phyloP scores from a whole-genome alignment of 225 moss, liverwort and hornwort genomes.

The Physcomitrellopsis africana region DNA sequence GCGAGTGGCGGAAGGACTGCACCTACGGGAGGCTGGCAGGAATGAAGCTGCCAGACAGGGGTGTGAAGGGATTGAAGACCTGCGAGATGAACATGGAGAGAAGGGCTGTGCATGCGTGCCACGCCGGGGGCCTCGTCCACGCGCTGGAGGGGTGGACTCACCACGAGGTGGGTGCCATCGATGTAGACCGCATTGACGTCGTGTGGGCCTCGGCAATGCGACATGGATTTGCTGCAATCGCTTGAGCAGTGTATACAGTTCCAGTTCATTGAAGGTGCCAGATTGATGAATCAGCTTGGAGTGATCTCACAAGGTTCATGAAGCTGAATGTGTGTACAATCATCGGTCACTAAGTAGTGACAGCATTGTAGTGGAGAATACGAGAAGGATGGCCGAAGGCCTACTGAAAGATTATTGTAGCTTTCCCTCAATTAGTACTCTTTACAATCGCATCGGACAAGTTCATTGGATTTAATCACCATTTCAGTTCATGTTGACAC shows the following conservation, averaged over 20 bases:
- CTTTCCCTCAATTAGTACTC: too few relatives aligned
- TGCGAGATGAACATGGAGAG: constrained; percentile 71
- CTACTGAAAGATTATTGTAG: too few relatives aligned
- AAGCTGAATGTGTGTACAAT: too few relatives aligned
- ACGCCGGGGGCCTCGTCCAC: constrained; percentile 58
- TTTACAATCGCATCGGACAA: too few relatives aligned
- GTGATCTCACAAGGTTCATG: too few relatives aligned
- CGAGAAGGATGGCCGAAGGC: too few relatives aligned
- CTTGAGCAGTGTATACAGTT: background rate
- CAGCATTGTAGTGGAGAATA: too few relatives aligned
- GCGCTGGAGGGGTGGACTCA: constrained; percentile 54
- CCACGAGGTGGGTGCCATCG: constrained; percentile 60
- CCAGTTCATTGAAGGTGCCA: background rate
- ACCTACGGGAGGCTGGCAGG: constrained; percentile 77
- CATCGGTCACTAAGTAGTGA: too few relatives aligned
- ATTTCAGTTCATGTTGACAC: too few relatives aligned
- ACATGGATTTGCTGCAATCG: constrained; percentile 42
- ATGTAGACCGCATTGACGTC: constrained; percentile 38
- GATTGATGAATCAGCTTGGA: too few relatives aligned
- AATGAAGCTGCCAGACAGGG: constrained; percentile 62
- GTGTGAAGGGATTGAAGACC: constrained; percentile 63
- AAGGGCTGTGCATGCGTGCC: constrained; percentile 56
- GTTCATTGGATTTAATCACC: too few relatives aligned
- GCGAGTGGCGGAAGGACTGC: constrained; percentile 67
- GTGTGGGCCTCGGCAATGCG: constrained; percentile 59